Base-by-base conservation (phyloP, 176 grass and related monocot species). In the Ensete ventricosum region DNA sequence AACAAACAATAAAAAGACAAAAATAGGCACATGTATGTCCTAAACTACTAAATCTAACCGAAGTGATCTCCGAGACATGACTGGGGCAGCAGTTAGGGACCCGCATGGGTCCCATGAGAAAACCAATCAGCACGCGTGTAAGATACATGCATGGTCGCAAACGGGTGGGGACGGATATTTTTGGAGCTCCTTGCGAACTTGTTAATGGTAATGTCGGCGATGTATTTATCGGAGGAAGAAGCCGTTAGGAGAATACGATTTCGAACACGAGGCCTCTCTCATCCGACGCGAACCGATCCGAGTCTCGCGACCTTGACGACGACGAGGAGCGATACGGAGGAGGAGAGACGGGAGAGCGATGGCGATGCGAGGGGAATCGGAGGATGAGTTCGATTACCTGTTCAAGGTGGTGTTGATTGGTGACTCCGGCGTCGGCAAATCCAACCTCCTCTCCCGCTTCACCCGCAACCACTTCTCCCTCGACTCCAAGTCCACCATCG, bases 401-500 rank as follows among this genome's bases (percentile, higher is more conserved):
- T 70, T 70, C 67, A 70, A 70, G 67, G 19, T 70, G 16, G 67
- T 70, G 16, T 51, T 70, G 43, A 70, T 70, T 48, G 67, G 67
- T 17, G 67, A 70, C 43, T 70, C 67, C 48, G 67, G 67, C 48
- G 67, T 70, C 67, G 67, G 67, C 14, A 70, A 70, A 70, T 70
- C 67, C 43, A 70, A 70, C 67, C 67, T 70, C 34, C 67, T 70
- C 67, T 50, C 43, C 34, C 67, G 67, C 67, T 70, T 70, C 43
- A 70, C 34, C 17, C 67, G 67, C 34, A 70, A 51, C 67, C 14
- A 70, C 14, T 70, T 70, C 48, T 48, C 67, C 67, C 67, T 70
- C 67, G 67, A 70, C 2, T 50, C 67, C 67, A 70, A 70, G 43
- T 70, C 67, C 67, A 70, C 67, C 67, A 70, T 70, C 67, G 67